These are phyloP conservation scores for Cynanchum wilfordii DNA, from an alignment of 257 asterid genomes.

Conservation along the genomic window DNA sequence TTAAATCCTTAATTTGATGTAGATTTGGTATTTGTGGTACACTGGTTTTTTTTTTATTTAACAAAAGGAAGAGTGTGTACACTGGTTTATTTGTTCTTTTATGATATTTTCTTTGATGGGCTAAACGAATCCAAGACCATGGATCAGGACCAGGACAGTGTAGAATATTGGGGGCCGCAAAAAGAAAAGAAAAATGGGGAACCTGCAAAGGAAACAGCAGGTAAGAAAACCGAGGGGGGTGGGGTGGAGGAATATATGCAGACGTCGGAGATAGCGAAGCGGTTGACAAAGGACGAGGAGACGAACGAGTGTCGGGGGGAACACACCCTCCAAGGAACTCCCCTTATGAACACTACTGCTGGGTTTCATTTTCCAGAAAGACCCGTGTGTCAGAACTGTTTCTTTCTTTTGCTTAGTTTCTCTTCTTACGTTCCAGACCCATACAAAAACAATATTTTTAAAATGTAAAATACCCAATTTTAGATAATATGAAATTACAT, in stretches of 20 bases:
- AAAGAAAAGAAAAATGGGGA: background rate
- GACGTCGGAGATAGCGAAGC: conserved; percentile 8
- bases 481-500: no score
- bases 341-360: background rate
- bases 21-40: background rate
- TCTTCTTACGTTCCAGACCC: no score
- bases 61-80: no score
- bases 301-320: conserved; percentile 21
- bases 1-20: background rate
- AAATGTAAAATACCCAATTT: no score
- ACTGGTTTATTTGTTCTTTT: no score
- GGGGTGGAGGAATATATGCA: background rate
- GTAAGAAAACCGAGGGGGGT: background rate
- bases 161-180: background rate
- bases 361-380: background rate
- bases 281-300: conserved; percentile 13
- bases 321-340: conserved; percentile 14
- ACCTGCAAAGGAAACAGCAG: background rate
- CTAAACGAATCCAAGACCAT: background rate
- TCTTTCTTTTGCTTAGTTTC: no score
- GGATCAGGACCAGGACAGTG: background rate
- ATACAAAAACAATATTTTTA: no score
- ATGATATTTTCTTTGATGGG: background rate
- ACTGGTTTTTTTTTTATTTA: no score
- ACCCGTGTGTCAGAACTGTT: background rate